phyloP scores from a whole-genome alignment of 768 basidiomycete species.

The Trametes cubensis region DNA sequence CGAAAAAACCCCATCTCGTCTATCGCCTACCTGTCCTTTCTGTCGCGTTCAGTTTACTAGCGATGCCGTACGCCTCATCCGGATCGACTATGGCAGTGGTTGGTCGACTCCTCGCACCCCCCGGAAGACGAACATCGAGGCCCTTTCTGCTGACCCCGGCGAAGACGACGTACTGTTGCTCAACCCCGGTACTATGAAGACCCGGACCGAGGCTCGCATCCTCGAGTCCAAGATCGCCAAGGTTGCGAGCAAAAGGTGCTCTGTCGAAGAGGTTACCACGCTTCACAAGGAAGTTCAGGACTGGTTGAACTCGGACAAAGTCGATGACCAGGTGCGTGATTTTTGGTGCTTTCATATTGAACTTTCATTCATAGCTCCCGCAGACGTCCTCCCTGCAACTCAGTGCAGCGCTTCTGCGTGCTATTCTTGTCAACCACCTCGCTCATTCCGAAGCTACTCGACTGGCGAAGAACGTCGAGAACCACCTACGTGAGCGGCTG shows the following conservation, averaged over 20 bases:
- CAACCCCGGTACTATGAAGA: slow-evolving; percentile 33
- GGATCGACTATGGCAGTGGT: slow-evolving; percentile 73
- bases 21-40: slow-evolving; percentile 79
- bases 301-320: slow-evolving; percentile 67
- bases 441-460: slow-evolving; percentile 80
- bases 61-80: slow-evolving; percentile 73
- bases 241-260: slow-evolving; percentile 84
- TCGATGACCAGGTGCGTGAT: slow-evolving; percentile 63
- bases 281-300: slow-evolving; percentile 80
- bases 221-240: slow-evolving; percentile 79
- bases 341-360: not conserved
- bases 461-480: slow-evolving; percentile 63
- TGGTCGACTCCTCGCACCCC: slow-evolving; percentile 65
- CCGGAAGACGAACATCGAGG: slow-evolving; percentile 49
- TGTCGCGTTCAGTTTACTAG: slow-evolving; percentile 75
- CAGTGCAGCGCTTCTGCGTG: slow-evolving; percentile 77
- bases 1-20: slow-evolving; percentile 75
- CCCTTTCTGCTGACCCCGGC: slow-evolving; percentile 43
- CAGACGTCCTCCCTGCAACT: slow-evolving; percentile 71
- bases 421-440: slow-evolving; percentile 80
- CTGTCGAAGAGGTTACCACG: slow-evolving; percentile 79
- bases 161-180: slow-evolving; percentile 34
- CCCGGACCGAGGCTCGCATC: slow-evolving; percentile 57
- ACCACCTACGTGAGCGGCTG: slow-evolving; percentile 61
- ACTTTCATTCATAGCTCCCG: slow-evolving; percentile 11